Conservation (phyloP, 352 stramenopile genomes). For the Thalassiosira hispida region DNA sequence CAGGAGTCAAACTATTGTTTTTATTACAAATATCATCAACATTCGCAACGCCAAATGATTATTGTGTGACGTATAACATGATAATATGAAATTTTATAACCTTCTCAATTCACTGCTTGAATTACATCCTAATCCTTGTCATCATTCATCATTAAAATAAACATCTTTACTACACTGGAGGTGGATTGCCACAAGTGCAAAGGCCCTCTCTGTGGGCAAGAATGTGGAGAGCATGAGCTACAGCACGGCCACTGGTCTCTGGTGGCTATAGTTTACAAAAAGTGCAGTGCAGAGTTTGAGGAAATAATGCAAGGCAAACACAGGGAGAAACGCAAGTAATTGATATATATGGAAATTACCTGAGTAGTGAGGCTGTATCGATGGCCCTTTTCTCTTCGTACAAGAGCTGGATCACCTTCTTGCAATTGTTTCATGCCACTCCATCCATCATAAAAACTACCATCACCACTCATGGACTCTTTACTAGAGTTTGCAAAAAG, state of each 20-base stretch:
- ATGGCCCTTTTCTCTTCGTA: conserved; percentile 54
- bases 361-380: conserved; percentile 63
- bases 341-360: conserved; percentile 4
- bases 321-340: not conserved
- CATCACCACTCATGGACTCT: conserved; percentile 52
- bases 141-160: conserved; percentile 1
- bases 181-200: conserved; percentile 35
- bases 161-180: conserved; percentile 5
- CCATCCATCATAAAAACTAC: conserved; percentile 65
- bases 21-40: no score
- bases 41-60: no score
- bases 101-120: no score
- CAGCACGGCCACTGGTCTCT: conserved; percentile 22
- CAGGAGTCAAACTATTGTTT: no score
- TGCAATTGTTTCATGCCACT: conserved; percentile 57
- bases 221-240: conserved; percentile 54
- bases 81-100: no score
- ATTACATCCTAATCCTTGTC: no score
- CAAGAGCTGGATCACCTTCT: conserved; percentile 58
- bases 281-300: not conserved
- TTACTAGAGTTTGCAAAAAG: conserved; percentile 10
- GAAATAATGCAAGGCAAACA: not conserved
- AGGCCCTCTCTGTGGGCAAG: conserved; percentile 47
- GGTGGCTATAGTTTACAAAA: conserved; percentile 9
- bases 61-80: no score